Percentiles rank a stretch among this genome's conserved stretches.
These are phyloP conservation scores for Teunomyces panamensis DNA, from an alignment of 805 yeast species.

Conservation along the genomic window DNA sequence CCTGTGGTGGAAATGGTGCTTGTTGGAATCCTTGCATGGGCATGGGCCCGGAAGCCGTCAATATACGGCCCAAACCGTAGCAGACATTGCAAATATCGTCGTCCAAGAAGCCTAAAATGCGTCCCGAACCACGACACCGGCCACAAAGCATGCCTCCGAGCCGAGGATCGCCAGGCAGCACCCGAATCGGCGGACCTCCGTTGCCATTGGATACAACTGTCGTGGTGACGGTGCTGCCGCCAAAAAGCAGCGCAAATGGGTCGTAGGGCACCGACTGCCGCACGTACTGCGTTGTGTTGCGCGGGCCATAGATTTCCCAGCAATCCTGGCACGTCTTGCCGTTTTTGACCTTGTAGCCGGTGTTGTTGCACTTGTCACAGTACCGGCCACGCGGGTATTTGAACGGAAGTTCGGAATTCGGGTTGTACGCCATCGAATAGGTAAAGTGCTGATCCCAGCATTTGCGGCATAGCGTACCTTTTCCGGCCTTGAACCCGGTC, in stretches of 20 bases:
- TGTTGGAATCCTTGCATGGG: not conserved
- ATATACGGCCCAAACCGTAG: constrained; percentile 61
- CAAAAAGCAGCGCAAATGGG: constrained; percentile 1
- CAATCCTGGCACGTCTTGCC: constrained; percentile 69
- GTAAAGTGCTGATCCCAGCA: constrained; percentile 33
- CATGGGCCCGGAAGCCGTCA: not conserved
- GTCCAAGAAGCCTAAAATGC: constrained; percentile 49
- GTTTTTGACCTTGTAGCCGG: constrained; percentile 62
- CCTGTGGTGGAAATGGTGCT: too few species aligned
- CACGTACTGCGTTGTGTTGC: constrained; percentile 15
- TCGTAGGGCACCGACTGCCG: not conserved
- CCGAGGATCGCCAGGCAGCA: constrained; percentile 74
- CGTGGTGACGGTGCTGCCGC: constrained; percentile 2
- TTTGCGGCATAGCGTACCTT: constrained; percentile 23
- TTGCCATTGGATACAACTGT: not conserved
- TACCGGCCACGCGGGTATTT: constrained; percentile 57
- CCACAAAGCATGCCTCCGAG: constrained; percentile 75
- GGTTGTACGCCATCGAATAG: constrained; percentile 37
- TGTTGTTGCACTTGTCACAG: constrained; percentile 71
- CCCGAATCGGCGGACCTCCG: constrained; percentile 3
- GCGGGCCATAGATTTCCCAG: constrained; percentile 60
- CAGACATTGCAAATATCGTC: constrained; percentile 64
- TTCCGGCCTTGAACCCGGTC: constrained; percentile 28
- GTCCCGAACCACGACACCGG: constrained; percentile 65
- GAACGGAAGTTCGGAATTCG: constrained; percentile 57